phyloP scores from a whole-genome alignment of 495 filamentous ascomycete genomes.

The Hyaloscypha variabilis region DNA sequence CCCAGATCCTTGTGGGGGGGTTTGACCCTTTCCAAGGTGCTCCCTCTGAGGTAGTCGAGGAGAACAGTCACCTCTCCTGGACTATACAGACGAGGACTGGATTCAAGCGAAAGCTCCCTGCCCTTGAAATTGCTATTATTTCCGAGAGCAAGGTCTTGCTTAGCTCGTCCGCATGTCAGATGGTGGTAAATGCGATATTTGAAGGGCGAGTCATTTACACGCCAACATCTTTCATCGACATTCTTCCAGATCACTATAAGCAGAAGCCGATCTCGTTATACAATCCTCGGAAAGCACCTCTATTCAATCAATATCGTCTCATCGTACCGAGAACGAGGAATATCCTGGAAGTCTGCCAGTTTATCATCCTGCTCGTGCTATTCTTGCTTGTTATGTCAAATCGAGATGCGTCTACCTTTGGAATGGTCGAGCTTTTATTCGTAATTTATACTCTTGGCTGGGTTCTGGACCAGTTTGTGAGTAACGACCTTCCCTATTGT shows the following conservation, averaged over 20 bases:
- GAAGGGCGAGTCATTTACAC: slow-evolving; percentile 70
- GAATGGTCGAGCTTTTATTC: slow-evolving; percentile 59
- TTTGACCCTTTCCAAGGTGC: slow-evolving; percentile 72
- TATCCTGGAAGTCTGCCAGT: slow-evolving; percentile 67
- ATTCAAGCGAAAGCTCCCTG: slow-evolving; percentile 63
- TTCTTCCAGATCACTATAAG: slow-evolving; percentile 76
- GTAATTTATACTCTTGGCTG: slow-evolving; percentile 69
- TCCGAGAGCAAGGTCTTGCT: slow-evolving; percentile 69
- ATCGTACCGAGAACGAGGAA: slow-evolving; percentile 72
- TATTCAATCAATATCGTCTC: slow-evolving; percentile 76
- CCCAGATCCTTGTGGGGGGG: slow-evolving; percentile 71
- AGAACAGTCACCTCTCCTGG: slow-evolving; percentile 49
- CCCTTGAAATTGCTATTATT: slow-evolving; percentile 71
- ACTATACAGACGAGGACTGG: slow-evolving; percentile 46
- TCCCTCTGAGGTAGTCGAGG: slow-evolving; percentile 54
- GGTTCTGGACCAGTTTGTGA: slow-evolving; percentile 72
- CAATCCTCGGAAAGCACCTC: slow-evolving; percentile 61
- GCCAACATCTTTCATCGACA: slow-evolving; percentile 67
- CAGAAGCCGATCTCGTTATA: slow-evolving; percentile 71
- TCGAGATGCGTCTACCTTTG: slow-evolving; percentile 50
- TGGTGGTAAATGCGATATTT: slow-evolving; percentile 71
- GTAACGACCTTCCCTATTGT: slow-evolving; percentile 24
- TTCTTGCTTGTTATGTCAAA: slow-evolving; percentile 67
- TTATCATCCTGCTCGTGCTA: slow-evolving; percentile 60
- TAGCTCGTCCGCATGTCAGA: slow-evolving; percentile 67